Evolutionary conservation across 1,284 basidiomycete species (phyloP).

Genomic region (Cryptococcus floricola): DNA sequence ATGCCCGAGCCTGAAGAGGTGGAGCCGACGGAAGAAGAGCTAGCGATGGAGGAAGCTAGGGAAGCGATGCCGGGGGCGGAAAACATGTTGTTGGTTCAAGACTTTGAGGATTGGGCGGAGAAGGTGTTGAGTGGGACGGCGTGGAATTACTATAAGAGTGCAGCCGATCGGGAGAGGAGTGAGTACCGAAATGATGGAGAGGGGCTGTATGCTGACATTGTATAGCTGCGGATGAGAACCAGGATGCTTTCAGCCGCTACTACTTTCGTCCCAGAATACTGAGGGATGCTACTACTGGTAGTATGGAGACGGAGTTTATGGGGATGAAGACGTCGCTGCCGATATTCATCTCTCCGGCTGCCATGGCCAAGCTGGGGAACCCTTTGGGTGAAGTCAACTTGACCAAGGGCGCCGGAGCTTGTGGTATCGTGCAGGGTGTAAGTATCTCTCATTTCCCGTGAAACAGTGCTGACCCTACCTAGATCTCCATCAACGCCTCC

Average conservation of each 20-base stretch:
- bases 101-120: constrained; percentile 58
- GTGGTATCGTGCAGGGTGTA: constrained; percentile 51
- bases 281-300: constrained; percentile 30
- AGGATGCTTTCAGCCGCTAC: constrained; percentile 52
- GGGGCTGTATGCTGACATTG: neutral
- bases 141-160: constrained; percentile 57
- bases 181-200: constrained; percentile 14
- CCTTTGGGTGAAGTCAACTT: constrained; percentile 53
- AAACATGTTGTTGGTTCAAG: constrained; percentile 65
- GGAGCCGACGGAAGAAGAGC: constrained; percentile 65
- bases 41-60: constrained; percentile 61
- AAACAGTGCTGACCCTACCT: neutral
- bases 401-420: constrained; percentile 49
- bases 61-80: constrained; percentile 61
- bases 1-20: constrained; percentile 51
- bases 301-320: constrained; percentile 36
- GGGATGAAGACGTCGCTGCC: constrained; percentile 45
- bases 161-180: constrained; percentile 54
- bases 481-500: constrained; percentile 50
- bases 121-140: constrained; percentile 51
- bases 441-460: constrained; percentile 10
- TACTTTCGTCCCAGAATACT: constrained; percentile 55
- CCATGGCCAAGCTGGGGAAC: constrained; percentile 53
- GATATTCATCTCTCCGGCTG: constrained; percentile 53
- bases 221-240: constrained; percentile 52